Conservation (phyloP, 495 filamentous ascomycete species). For the Aspergillus kassunensis region DNA sequence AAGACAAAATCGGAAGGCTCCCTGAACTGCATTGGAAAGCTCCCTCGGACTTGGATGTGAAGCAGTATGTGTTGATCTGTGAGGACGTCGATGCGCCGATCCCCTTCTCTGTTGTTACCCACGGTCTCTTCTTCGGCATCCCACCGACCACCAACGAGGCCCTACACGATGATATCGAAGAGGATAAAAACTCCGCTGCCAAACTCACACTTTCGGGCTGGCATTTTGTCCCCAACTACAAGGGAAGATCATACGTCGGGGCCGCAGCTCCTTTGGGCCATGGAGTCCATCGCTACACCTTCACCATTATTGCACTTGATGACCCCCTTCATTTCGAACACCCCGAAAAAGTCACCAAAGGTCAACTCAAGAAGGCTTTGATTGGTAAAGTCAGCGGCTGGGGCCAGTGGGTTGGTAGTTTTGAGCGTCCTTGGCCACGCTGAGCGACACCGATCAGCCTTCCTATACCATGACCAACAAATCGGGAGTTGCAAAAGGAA, state of each 20-base stretch:
- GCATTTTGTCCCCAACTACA: constrained; percentile 36
- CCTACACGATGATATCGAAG: constrained; percentile 28
- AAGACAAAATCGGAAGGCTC: constrained; percentile 34
- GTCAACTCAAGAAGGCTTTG: constrained; percentile 40
- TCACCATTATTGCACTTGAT: constrained; percentile 44
- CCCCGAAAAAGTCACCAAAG: constrained; percentile 33
- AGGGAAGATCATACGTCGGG: constrained; percentile 31
- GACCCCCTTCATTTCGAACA: constrained; percentile 31
- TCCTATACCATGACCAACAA: too few species aligned
- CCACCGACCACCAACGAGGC: constrained; percentile 28
- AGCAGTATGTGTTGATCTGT: constrained; percentile 47
- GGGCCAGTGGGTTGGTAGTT: constrained; percentile 48
- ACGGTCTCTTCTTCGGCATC: constrained; percentile 45
- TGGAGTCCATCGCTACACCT: constrained; percentile 48
- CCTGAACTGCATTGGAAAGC: constrained; percentile 39
- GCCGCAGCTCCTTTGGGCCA: constrained; percentile 44
- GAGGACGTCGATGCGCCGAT: constrained; percentile 51
- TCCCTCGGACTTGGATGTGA: constrained; percentile 24
- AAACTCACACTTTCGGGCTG: constrained; percentile 33
- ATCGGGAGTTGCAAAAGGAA: neutral
- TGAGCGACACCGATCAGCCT: neutral
- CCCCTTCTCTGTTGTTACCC: constrained; percentile 39
- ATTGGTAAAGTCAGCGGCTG: constrained; percentile 46
- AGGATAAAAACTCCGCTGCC: constrained; percentile 15
- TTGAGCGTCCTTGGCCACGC: constrained; percentile 36